Evolutionary conservation across 108 stramenopile species (phyloP).

Genomic region (Fragilaria radians): DNA sequence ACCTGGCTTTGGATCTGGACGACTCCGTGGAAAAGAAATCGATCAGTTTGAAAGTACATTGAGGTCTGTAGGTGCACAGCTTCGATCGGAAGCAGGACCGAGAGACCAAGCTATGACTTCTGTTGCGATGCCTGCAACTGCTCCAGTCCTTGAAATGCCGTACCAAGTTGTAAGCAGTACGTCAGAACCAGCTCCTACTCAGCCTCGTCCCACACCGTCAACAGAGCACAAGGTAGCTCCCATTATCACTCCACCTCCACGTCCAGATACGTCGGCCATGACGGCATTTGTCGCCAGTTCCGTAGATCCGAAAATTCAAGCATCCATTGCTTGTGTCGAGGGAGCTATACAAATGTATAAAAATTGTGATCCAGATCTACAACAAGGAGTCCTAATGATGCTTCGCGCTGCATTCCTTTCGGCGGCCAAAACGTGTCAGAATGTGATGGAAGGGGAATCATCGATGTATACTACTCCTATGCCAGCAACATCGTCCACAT

Average conservation of each 20-base stretch:
- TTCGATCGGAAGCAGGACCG: conserved; percentile 35
- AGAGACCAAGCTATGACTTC: background rate
- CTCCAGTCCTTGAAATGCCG: background rate
- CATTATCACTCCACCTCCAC: conserved; percentile 1
- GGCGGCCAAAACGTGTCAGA: conserved; percentile 48
- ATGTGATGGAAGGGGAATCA: conserved; percentile 20
- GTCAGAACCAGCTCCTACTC: background rate
- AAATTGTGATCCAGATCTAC: conserved; percentile 44
- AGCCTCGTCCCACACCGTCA: background rate
- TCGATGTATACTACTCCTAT: background rate
- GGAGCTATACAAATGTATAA: conserved; percentile 73
- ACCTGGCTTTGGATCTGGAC: conserved; percentile 74
- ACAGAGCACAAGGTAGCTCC: background rate
- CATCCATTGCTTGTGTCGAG: conserved; percentile 66
- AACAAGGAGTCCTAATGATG: conserved; percentile 40
- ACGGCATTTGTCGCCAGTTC: conserved; percentile 6
- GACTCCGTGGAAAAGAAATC: conserved; percentile 52
- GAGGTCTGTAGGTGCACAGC: conserved; percentile 29
- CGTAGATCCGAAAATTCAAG: conserved; percentile 28
- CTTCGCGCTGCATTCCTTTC: conserved; percentile 68
- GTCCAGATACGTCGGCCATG: background rate
- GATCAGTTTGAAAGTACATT: conserved; percentile 39
- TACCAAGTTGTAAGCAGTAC: conserved; percentile 1
- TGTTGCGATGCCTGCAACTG: conserved; percentile 3
- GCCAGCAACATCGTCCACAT: conserved; percentile 23